Conservation (phyloP, 129 eudicot species). For the Tagetes patula region DNA sequence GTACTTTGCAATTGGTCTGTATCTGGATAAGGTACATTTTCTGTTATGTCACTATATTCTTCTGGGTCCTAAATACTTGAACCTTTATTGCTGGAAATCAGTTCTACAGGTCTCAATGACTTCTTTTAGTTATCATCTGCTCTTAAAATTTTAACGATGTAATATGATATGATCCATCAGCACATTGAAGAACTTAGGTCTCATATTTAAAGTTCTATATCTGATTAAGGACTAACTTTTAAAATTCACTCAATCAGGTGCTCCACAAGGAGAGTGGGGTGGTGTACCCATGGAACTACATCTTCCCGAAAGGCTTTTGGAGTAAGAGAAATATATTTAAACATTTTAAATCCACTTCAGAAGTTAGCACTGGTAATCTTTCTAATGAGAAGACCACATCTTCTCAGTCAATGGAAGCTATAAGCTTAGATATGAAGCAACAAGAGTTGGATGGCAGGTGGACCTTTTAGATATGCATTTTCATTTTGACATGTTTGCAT, state of each 20-base stretch:
- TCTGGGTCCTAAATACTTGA: conserved; percentile 13
- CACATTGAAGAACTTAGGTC: background rate
- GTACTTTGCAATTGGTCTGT: conserved; percentile 82
- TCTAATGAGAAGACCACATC: conserved; percentile 39
- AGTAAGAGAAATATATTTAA: conserved; percentile 39
- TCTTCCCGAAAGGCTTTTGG: conserved; percentile 45
- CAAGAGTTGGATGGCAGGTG: conserved; percentile 96
- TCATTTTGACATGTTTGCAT: conserved; percentile 15
- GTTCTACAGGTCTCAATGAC: background rate
- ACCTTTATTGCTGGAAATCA: conserved; percentile 19
- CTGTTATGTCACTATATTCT: background rate
- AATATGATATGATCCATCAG: conserved; percentile 2
- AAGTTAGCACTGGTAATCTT: conserved; percentile 29
- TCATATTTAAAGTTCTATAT: conserved; percentile 8
- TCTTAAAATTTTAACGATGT: background rate
- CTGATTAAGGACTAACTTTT: background rate
- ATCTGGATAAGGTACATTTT: conserved; percentile 80
- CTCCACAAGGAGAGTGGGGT: conserved; percentile 65
- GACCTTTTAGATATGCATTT: conserved; percentile 18
- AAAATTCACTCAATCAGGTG: conserved; percentile 49
- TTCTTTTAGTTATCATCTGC: background rate
- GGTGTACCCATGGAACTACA: conserved; percentile 53
- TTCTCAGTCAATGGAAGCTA: conserved; percentile 60
- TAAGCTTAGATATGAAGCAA: conserved; percentile 95
- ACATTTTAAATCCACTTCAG: conserved; percentile 35